phyloP scores from a whole-genome alignment of 495 filamentous ascomycete species.

The Lentithecium fluviatile region DNA sequence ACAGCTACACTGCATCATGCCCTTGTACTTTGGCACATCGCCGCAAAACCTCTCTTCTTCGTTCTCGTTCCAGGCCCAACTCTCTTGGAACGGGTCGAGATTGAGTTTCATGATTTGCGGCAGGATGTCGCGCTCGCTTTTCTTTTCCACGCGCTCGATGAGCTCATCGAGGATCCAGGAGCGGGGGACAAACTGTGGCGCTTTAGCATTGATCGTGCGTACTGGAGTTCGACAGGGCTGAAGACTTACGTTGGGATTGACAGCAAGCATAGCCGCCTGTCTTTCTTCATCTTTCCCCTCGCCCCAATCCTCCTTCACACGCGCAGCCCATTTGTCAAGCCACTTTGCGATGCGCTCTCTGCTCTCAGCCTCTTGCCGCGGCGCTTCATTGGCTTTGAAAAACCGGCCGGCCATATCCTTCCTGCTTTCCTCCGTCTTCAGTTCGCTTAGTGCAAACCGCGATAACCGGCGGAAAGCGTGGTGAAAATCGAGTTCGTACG shows the following conservation, averaged over 20 bases:
- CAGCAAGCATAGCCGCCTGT: slow-evolving; percentile 68
- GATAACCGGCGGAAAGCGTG: slow-evolving; percentile 82
- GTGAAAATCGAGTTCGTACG: slow-evolving; percentile 81
- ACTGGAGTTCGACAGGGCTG: background rate
- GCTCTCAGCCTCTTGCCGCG: slow-evolving; percentile 59
- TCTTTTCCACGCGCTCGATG: slow-evolving; percentile 81
- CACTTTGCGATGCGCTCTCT: slow-evolving; percentile 66
- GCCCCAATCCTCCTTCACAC: slow-evolving; percentile 72
- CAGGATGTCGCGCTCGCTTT: slow-evolving; percentile 76
- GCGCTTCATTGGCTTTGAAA: slow-evolving; percentile 61
- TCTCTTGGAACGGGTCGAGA: slow-evolving; percentile 77
- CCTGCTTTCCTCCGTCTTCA: slow-evolving; percentile 61
- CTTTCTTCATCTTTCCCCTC: slow-evolving; percentile 55
- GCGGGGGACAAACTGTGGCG: slow-evolving; percentile 67
- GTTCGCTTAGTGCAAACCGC: slow-evolving; percentile 52
- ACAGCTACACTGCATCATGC: slow-evolving; percentile 91
- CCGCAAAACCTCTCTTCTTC: slow-evolving; percentile 83
- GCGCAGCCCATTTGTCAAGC: slow-evolving; percentile 68
- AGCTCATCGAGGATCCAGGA: slow-evolving; percentile 93
- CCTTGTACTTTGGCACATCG: slow-evolving; percentile 74
- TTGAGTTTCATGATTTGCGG: slow-evolving; percentile 73
- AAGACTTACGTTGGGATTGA: slow-evolving; percentile 72
- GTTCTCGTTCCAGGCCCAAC: slow-evolving; percentile 66
- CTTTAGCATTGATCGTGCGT: background rate
- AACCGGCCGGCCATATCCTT: slow-evolving; percentile 61